Evolutionary conservation across 305 asterid genomes (phyloP), one percentile per base, ranked within the genome.

Genomic region (Coffea humblotiana): DNA sequence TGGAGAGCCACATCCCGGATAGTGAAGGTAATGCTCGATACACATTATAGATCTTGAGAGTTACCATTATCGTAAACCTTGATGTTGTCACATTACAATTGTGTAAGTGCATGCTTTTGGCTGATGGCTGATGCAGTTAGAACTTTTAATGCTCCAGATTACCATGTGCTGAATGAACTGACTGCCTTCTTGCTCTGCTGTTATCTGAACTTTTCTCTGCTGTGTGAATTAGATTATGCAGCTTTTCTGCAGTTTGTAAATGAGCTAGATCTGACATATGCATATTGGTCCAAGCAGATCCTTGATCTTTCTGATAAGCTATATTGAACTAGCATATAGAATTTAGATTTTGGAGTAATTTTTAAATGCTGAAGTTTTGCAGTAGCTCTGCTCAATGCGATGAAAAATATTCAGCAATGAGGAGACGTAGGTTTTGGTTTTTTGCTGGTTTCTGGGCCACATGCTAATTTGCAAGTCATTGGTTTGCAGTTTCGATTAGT

Each of bases 21-120:
- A 78, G 81, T 49, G 89, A 90, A 82, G 92, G 99, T 90, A 83
- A 85, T 52, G 25, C 56, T 58, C 5, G 47, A 35, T 10, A 13
- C 63, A 45, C 0, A 3, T 8, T 2, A 29, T 35, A 54, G 27
- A 14, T 51, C 35, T 32, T 6, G 8, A 25, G 37, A 58, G 51
- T 67, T 40, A 18, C 64, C 40, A 18, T 35, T 75, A 23, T 40
- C 1, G 27, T 11, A 23, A 75, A 21, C 43, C 40, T 58, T 40
- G 14, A 67, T 35, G 27, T 37, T 63, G 45, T 60, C 51, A 40
- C 14, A 7, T 47, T 23, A 8, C 9, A 35, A 9, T 23, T 27
- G 27, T 11, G 69, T 64, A 37, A 14, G 64, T 66, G 5, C 52
- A 43, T 68, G 35, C 19, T 43, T 80, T 37, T 35, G 10, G 27